Base-by-base conservation (phyloP, 805 yeast species). In the Candida ortonii region DNA sequence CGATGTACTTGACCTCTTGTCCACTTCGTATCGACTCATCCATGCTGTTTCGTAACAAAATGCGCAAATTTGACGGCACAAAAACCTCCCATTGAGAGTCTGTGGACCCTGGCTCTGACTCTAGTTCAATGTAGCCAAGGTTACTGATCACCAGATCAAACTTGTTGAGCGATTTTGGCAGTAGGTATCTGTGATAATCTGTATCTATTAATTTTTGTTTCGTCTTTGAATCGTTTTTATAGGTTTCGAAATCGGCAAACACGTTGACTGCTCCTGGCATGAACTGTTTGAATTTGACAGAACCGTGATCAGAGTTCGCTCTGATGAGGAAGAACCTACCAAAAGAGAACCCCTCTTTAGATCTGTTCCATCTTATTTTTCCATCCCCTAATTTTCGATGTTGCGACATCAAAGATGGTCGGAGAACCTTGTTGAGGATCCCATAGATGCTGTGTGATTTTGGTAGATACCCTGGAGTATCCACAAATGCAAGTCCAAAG, bases 401-500 rank as follows among this genome's bases (percentile, higher is more conserved):
- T 25, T 42, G 41, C 3, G 38, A 16, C 12, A 30, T 16, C 9
- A 42, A 3, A 7, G 22, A 4, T 2, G 32, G 20, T 25, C 41
- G 18, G 10, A 14, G 9, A 10, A 6, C 18, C 21, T 21, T 22
- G 10, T 28, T 24, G 8, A 48, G 7, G 14, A 46, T 37, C 7
- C 46, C 38, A 26, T 45, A 52, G 3, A 51, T 42, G n/a, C 58
- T 48, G 15, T 41, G 40, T 4, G 41, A 18, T 16, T 36, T 39
- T 3, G 53, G 45, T 4, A 49, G 30, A 34, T 38, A 53, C 0
- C 62, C 62, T 1, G 61, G 63, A 1, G 61, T 53, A 31, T 58
- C 63, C 6, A 55, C 39, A 3, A 55, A 14, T 7, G 30, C 33
- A 17, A 48, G 29, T 12, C 47, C 45, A 12, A 39, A 35, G 25